These are phyloP conservation scores for Rhododendron ferrugineum DNA, from an alignment of 148 eudicot genomes.

Conservation along the genomic window DNA sequence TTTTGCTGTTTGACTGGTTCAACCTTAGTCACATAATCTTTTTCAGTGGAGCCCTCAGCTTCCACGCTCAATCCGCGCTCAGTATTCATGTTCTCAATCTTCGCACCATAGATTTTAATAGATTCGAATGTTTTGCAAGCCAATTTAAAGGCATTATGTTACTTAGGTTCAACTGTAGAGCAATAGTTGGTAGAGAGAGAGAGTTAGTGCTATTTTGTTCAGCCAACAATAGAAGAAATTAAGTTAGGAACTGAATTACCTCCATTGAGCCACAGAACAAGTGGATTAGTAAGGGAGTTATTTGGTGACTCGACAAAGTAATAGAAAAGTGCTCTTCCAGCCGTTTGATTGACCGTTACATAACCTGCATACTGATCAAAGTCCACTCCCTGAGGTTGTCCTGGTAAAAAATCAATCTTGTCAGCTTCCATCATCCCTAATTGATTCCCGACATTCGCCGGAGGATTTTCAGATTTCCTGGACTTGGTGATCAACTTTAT, in stretches of 20 bases:
- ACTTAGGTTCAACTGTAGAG: too few species aligned
- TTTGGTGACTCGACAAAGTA: slow-evolving; percentile 19
- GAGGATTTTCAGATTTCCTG: neutral
- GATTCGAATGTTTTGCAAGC: too few species aligned
- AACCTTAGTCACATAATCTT: too few species aligned
- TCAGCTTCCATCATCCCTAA: slow-evolving; percentile 9
- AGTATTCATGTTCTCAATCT: too few species aligned
- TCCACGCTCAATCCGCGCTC: too few species aligned
- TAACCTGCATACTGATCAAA: slow-evolving; percentile 24
- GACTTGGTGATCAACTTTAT: neutral
- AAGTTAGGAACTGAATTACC: neutral
- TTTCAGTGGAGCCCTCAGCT: too few species aligned
- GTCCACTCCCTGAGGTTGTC: slow-evolving; percentile 25
- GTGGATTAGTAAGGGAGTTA: slow-evolving; percentile 7
- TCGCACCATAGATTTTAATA: too few species aligned
- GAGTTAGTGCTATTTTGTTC: too few species aligned
- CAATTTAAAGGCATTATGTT: too few species aligned
- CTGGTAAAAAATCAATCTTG: slow-evolving; percentile 19
- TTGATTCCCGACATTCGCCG: neutral
- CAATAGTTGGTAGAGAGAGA: too few species aligned
- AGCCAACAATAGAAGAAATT: neutral
- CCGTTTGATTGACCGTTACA: slow-evolving; percentile 13
- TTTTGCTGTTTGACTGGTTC: too few species aligned
- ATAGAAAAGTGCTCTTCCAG: slow-evolving; percentile 23
- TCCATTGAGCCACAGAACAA: slow-evolving; percentile 30